phyloP scores from a whole-genome alignment of 257 asterid species.

The Scutellaria baicalensis region DNA sequence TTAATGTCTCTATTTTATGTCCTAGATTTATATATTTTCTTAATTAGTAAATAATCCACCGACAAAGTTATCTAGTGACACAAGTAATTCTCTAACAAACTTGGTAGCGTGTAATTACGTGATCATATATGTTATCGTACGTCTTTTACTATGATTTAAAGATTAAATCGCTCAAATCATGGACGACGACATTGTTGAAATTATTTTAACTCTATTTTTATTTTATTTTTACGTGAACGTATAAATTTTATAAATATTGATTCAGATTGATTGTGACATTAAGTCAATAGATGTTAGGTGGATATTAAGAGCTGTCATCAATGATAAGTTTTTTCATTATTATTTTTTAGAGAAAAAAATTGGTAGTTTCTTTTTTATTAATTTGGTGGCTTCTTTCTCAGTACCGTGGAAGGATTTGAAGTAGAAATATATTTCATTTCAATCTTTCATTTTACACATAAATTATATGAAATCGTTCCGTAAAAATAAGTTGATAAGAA shows the following conservation, averaged over 20 bases:
- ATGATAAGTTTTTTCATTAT: not conserved
- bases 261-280: not conserved
- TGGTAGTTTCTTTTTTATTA: too few relatives aligned
- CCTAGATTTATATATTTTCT: not conserved
- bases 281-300: constrained; percentile 24
- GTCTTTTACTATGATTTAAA: not conserved
- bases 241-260: not conserved
- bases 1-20: not conserved
- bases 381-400: too few relatives aligned
- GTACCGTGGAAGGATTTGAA: too few relatives aligned
- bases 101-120: not conserved
- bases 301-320: constrained; percentile 10
- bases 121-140: not conserved
- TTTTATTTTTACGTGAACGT: not conserved
- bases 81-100: not conserved
- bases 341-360: not conserved
- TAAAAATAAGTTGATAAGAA: too few relatives aligned
- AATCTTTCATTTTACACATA: too few relatives aligned
- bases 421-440: too few relatives aligned
- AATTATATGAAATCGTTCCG: too few relatives aligned
- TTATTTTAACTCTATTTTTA: too few relatives aligned
- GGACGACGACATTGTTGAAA: not conserved
- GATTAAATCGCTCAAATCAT: not conserved
- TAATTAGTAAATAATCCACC: constrained; percentile 11
- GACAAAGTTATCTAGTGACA: not conserved